These are phyloP conservation scores for Oryza brachyantha DNA, from an alignment of 176 grass and related monocot species.

Conservation along the genomic window DNA sequence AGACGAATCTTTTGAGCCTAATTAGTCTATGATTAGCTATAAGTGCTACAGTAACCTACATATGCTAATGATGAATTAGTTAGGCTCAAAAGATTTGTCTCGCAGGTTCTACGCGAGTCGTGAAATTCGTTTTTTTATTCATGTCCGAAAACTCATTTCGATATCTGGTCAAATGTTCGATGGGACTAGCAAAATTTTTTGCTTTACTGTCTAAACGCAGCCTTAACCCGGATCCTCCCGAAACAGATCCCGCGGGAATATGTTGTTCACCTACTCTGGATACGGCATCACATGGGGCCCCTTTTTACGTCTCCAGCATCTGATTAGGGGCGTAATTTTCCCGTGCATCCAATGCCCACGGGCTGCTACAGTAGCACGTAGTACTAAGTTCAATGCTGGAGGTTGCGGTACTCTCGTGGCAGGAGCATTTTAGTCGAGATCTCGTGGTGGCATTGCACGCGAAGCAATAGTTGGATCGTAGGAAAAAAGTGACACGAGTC, in stretches of 20 bases:
- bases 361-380: neutral
- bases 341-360: neutral
- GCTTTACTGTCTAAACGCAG: too few species aligned
- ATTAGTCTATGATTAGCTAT: too few species aligned
- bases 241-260: neutral
- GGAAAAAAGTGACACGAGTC: neutral
- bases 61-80: too few species aligned
- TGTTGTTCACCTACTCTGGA: conserved; percentile 16
- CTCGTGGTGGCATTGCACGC: neutral
- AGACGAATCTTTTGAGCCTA: too few species aligned
- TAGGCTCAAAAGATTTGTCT: too few species aligned
- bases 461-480: neutral
- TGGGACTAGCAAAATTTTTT: too few species aligned
- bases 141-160: too few species aligned
- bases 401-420: neutral
- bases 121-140: too few species aligned
- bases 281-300: conserved; percentile 39
- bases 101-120: too few species aligned
- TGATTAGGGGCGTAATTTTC: neutral
- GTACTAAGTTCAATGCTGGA: neutral
- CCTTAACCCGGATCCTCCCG: neutral
- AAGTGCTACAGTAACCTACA: too few species aligned
- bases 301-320: neutral
- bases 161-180: too few species aligned
- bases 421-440: too few species aligned